Evolutionary conservation across 257 asterid genomes (phyloP).

Genomic region (Nicotiana benthamiana): DNA sequence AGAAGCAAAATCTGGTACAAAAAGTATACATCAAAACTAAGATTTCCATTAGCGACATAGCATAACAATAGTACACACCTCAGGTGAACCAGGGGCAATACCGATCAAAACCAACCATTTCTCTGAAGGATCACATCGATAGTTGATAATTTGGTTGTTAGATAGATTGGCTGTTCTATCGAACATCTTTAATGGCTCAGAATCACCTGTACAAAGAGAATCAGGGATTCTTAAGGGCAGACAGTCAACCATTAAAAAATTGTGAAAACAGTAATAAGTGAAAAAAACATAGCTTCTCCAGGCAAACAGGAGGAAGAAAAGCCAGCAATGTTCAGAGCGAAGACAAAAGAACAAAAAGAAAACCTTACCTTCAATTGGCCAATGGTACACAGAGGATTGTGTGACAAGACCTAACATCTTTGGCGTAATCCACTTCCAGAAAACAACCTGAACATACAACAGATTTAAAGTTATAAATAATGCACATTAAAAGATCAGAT

Average conservation of each 20-base stretch:
- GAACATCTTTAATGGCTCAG: slow-evolving; percentile 91
- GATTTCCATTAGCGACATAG: background rate
- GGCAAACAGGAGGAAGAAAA: background rate
- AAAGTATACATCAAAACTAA: background rate
- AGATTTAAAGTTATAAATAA: background rate
- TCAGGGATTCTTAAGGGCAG: background rate
- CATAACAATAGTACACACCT: slow-evolving; percentile 41
- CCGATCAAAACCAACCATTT: slow-evolving; percentile 99
- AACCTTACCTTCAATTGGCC: slow-evolving; percentile 82
- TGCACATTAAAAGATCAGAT: background rate
- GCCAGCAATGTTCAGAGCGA: background rate
- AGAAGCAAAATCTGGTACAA: background rate
- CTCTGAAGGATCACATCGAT: slow-evolving; percentile 94
- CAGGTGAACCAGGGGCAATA: slow-evolving; percentile 95
- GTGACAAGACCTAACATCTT: slow-evolving; percentile 96
- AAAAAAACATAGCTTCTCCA: background rate
- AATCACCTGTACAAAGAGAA: slow-evolving; percentile 51
- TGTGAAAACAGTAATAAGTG: background rate
- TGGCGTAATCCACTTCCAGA: slow-evolving; percentile 97
- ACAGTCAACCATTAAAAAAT: background rate
- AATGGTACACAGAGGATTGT: slow-evolving; percentile 90
- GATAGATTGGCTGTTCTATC: slow-evolving; percentile 92
- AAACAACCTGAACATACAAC: slow-evolving; percentile 55
- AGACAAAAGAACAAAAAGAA: background rate
- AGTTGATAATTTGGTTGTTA: slow-evolving; percentile 90